Evolutionary conservation across 495 filamentous ascomycete species (phyloP).

Genomic region (Penicillium mononematosum): DNA sequence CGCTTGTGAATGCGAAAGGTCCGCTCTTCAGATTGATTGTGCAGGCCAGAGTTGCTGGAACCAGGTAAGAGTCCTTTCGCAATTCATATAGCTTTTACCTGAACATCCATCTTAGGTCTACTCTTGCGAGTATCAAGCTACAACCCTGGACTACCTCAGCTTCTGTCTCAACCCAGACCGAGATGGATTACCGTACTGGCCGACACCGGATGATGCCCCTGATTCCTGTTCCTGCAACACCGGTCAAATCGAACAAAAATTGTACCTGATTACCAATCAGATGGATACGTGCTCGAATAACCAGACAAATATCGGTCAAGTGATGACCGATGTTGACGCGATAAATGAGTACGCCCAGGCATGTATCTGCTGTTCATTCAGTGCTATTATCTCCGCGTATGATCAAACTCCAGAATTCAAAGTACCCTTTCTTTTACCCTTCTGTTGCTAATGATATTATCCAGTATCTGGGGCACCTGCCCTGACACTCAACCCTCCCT

Average conservation of each 20-base stretch:
- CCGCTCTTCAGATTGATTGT: slow-evolving; percentile 21
- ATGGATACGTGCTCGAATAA: slow-evolving; percentile 11
- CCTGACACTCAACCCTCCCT: slow-evolving; percentile 20
- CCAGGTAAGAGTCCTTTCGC: slow-evolving; percentile 12
- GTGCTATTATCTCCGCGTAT: slow-evolving; percentile 24
- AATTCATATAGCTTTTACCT: not conserved
- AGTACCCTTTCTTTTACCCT: not conserved
- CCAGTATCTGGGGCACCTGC: slow-evolving; percentile 23
- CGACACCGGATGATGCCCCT: slow-evolving; percentile 23
- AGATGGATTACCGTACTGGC: slow-evolving; percentile 25
- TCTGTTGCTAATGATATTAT: not conserved
- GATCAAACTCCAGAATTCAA: not conserved
- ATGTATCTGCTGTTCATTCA: slow-evolving; percentile 26
- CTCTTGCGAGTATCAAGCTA: slow-evolving; percentile 29
- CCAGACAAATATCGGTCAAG: slow-evolving; percentile 6
- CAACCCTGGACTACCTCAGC: slow-evolving; percentile 12
- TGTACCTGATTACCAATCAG: not conserved
- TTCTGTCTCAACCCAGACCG: slow-evolving; percentile 9
- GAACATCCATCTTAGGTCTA: slow-evolving; percentile 18
- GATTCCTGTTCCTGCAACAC: slow-evolving; percentile 29
- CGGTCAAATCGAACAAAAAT: slow-evolving; percentile 13
- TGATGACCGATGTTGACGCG: not conserved
- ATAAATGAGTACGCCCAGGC: slow-evolving; percentile 9
- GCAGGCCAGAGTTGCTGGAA: slow-evolving; percentile 26
- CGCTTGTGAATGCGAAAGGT: slow-evolving; percentile 17